Percentiles rank a stretch among this genome's conserved stretches.
Conservation (phyloP, 2,329 filamentous ascomycete genomes). For the Cladophialophora psammophila region DNA sequence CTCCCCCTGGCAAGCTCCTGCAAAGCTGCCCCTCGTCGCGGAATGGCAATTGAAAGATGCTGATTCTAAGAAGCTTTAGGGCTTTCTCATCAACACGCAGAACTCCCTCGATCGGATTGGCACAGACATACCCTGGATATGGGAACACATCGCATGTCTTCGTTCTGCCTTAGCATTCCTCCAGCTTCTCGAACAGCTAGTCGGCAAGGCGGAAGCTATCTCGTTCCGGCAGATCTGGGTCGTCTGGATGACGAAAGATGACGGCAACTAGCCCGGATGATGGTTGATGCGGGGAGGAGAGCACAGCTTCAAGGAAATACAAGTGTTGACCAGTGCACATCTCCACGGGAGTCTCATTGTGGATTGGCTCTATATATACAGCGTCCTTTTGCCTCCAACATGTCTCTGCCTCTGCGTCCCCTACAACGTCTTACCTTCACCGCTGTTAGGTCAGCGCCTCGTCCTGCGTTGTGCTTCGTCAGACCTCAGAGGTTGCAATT, state of each 20-base stretch:
- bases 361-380: slow-evolving; percentile 31
- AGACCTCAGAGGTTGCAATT: slow-evolving; percentile 18
- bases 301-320: slow-evolving; percentile 13
- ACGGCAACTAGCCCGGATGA: slow-evolving; percentile 17
- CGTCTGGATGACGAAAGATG: neutral
- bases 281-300: slow-evolving; percentile 30
- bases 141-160: neutral
- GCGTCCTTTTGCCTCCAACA: slow-evolving; percentile 16
- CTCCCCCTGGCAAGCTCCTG: neutral
- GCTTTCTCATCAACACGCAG: neutral
- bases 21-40: neutral
- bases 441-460: slow-evolving; percentile 23
- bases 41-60: neutral
- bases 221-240: neutral
- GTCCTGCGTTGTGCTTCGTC: slow-evolving; percentile 11
- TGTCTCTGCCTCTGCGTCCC: slow-evolving; percentile 29
- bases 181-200: neutral
- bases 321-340: slow-evolving; percentile 30
- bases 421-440: slow-evolving; percentile 27
- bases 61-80: neutral
- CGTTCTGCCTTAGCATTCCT: neutral
- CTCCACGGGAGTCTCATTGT: slow-evolving; percentile 25
- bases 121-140: slow-evolving; percentile 12
- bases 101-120: slow-evolving; percentile 13
- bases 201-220: neutral